Conservation (phyloP, 805 yeast species). For the Dipodascopsis tothii region DNA sequence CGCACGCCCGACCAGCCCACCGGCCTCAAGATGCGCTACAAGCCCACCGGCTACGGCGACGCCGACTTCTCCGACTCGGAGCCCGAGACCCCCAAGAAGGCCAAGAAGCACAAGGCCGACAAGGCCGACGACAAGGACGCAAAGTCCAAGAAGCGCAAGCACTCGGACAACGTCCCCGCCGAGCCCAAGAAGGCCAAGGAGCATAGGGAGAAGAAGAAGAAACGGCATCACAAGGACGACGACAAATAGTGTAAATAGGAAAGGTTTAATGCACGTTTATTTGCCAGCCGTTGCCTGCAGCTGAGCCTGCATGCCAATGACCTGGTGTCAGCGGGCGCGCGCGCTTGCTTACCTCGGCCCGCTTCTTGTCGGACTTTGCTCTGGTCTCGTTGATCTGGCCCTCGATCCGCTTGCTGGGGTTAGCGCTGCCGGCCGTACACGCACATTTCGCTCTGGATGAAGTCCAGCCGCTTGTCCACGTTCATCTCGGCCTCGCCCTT, state of each 20-base stretch:
- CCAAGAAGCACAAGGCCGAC: neutral
- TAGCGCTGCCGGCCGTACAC: conserved; percentile 5
- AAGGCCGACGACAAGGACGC: too few species aligned
- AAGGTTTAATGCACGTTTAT: neutral
- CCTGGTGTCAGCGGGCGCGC: conserved; percentile 3
- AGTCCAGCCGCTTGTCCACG: conserved; percentile 83
- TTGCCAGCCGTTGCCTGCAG: conserved; percentile 7
- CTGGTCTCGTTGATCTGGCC: conserved; percentile 53
- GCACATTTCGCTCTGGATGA: conserved; percentile 69
- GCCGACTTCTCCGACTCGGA: conserved; percentile 1
- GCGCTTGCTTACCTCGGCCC: conserved; percentile 38
- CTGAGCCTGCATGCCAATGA: conserved; percentile 15
- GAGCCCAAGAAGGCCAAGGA: conserved; percentile 4
- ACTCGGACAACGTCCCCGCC: neutral
- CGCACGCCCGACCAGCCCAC: conserved; percentile 4
- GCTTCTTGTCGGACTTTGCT: conserved; percentile 47
- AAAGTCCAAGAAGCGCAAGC: conserved; percentile 3
- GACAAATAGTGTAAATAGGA: neutral
- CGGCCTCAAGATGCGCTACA: conserved; percentile 7
- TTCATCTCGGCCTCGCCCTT: conserved; percentile 71
- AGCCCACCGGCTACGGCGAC: conserved; percentile 7
- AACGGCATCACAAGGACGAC: conserved; percentile 2
- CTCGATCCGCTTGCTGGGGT: conserved; percentile 53
- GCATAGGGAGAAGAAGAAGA: conserved; percentile 6
- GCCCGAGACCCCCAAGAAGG: neutral